Evolutionary conservation across 371 early-diverging fungal species (phyloP), one percentile per base, ranked within the genome.

Genomic region (Apophysomyces variabilis): DNA sequence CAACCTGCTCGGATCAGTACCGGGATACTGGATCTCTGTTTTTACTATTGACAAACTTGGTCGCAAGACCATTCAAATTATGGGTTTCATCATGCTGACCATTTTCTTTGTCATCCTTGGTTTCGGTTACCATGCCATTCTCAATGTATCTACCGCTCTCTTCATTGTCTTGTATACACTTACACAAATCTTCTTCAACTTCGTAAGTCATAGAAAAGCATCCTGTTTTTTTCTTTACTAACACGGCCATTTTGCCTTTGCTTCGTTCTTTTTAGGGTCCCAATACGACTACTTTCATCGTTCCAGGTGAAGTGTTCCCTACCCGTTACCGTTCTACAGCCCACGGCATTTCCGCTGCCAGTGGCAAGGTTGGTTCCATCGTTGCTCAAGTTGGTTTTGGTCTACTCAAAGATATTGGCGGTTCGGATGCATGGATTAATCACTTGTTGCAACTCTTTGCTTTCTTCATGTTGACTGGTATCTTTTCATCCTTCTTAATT

Each of bases 161-260:
- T 92, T 92, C 75, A 73, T 92, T 45, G 37, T 61, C 61, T 36
- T 46, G 11, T 46, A 46, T 37, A 38, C 62, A 38, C 60, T 89
- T 46, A 92, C 93, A 12, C 92, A 93, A 74, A 87, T 96, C 80
- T 95, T 95, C 84, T 92, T 92, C 85, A 93, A 96, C 85, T 93
- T 89, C 73, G 94, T 43, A 12, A 46, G 36, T 32, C 12, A 36
- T 58, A 36, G 57, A 70, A 62, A 38, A 61, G 38, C 38, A 38
- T 38, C 12, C 64, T 56, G 7, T 50, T 50, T 21, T 50, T 1
- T 45, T 13, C 5, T 45, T 45, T n/a, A 13, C 16, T 6, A 45
- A 13, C 13, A 13, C 1, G 16, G 8, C 63, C 38, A 45, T 38
- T 58, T 32, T 21, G 5, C 46, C 16, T 21, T 37, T 26, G 32